Percentiles rank a stretch among this genome's conserved stretches.
phyloP scores from a whole-genome alignment of 1,284 basidiomycete genomes.

The Ustilago hordei region DNA sequence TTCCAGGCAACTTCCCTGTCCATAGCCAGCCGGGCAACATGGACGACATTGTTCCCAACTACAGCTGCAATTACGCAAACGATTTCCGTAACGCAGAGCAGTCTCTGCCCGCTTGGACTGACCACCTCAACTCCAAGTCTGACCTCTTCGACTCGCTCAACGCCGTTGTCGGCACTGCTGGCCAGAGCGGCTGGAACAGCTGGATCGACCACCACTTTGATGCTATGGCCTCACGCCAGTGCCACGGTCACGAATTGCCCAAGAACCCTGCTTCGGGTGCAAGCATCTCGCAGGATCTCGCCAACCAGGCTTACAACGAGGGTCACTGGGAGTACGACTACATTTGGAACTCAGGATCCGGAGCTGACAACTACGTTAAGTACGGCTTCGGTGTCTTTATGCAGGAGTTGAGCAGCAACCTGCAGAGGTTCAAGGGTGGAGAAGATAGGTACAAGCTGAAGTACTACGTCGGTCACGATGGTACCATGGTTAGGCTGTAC shows the following conservation, averaged over 20 bases:
- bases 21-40: constrained; percentile 69
- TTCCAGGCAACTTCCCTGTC: constrained; percentile 39
- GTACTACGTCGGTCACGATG: constrained; percentile 57
- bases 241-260: constrained; percentile 50
- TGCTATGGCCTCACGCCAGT: constrained; percentile 53
- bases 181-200: constrained; percentile 72
- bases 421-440: constrained; percentile 21
- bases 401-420: constrained; percentile 38
- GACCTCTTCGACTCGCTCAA: constrained; percentile 72
- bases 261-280: constrained; percentile 26
- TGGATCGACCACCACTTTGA: constrained; percentile 71
- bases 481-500: constrained; percentile 58
- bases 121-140: constrained; percentile 72
- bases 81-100: constrained; percentile 70
- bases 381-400: constrained; percentile 53
- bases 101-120: constrained; percentile 71
- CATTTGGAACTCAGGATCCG: constrained; percentile 54
- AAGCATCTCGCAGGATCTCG: constrained; percentile 38
- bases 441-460: constrained; percentile 40
- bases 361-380: constrained; percentile 54
- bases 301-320: constrained; percentile 51
- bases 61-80: constrained; percentile 73
- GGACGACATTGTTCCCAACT: constrained; percentile 73
- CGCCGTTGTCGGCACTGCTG: constrained; percentile 72
- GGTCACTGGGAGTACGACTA: constrained; percentile 61